Conservation (phyloP, 225 moss, liverwort and hornwort genomes). For the Polytrichum commune region DNA sequence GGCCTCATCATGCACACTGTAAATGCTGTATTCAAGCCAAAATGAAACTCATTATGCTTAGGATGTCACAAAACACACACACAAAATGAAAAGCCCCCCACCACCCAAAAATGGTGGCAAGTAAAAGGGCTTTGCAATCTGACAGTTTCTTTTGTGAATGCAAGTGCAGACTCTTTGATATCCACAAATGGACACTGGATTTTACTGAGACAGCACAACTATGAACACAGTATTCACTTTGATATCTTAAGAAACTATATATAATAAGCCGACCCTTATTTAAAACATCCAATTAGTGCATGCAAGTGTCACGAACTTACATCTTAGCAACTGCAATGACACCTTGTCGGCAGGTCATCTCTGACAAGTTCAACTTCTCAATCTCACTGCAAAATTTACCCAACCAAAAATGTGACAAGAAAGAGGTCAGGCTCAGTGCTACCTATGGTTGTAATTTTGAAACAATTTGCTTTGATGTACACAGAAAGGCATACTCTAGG, state of each 20-base stretch:
- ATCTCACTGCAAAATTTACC: slow-evolving; percentile 52
- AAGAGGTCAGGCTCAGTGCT: neutral
- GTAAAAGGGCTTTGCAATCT: neutral
- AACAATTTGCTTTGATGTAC: neutral
- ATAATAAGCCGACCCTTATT: too few relatives aligned
- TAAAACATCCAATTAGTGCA: too few relatives aligned
- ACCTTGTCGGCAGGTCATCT: slow-evolving; percentile 94
- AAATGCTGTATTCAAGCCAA: slow-evolving; percentile 31
- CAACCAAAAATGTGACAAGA: neutral
- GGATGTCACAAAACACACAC: neutral
- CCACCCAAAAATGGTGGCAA: neutral
- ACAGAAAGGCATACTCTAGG: too few relatives aligned
- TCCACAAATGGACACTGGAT: neutral
- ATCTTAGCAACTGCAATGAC: slow-evolving; percentile 90
- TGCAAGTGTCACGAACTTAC: slow-evolving; percentile 27
- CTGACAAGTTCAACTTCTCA: slow-evolving; percentile 75
- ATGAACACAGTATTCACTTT: too few relatives aligned
- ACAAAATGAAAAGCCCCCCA: neutral
- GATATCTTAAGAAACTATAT: too few relatives aligned
- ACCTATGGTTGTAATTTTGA: neutral
- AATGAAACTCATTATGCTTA: neutral
- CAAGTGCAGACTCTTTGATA: neutral
- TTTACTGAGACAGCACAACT: neutral
- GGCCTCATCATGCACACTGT: slow-evolving; percentile 88
- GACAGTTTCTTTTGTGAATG: neutral